Base-by-base conservation (phyloP, 1,284 basidiomycete genomes). In the Puccinia novopanici region DNA sequence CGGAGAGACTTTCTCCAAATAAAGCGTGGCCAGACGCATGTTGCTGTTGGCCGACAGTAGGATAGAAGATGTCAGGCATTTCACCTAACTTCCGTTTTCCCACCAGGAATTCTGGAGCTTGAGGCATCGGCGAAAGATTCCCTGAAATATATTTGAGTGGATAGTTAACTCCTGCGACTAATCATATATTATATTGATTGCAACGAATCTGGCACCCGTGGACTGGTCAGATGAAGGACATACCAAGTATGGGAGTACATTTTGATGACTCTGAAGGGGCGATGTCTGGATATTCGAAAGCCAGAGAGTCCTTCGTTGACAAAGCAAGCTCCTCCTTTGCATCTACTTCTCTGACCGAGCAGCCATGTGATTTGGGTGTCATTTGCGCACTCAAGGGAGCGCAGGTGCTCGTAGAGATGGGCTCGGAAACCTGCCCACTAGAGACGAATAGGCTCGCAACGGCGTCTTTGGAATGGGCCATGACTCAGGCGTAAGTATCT, bases 271-370 rank as follows among this genome's bases (percentile, higher is more conserved):
- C 17, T 19, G 61, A 27, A 19, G 42, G 61, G 15, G 61, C 27
- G 61, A 37, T 63, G 61, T 63, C 34, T 37, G 37, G 61, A 42
- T 63, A 40, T 40, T 63, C 34, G 61, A 63, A 37, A 42, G 30
- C 61, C n/a, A n/a, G n/a, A n/a, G n/a, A n/a, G n/a, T n/a, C n/a
- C n/a, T n/a, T n/a, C n/a, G n/a, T n/a, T n/a, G n/a, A n/a, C n/a
- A n/a, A n/a, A n/a, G n/a, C n/a, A 30, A 63, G 61, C 17, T 19
- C 61, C 17, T 40, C 27, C 42, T 63, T 63, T 42, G 22, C 8
- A 63, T 63, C 61, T 37, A 42, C 4, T 19, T 37, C 61, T 8
- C 17, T 15, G 61, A 63, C 19, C 15, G 61, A 22, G 61, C 19
- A 40, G 34, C 3, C 34, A 34, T 22, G 30, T 40, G 61, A 27